These are phyloP conservation scores for Raddia distichophylla DNA, from an alignment of 176 grass and related monocot genomes.

Conservation along the genomic window DNA sequence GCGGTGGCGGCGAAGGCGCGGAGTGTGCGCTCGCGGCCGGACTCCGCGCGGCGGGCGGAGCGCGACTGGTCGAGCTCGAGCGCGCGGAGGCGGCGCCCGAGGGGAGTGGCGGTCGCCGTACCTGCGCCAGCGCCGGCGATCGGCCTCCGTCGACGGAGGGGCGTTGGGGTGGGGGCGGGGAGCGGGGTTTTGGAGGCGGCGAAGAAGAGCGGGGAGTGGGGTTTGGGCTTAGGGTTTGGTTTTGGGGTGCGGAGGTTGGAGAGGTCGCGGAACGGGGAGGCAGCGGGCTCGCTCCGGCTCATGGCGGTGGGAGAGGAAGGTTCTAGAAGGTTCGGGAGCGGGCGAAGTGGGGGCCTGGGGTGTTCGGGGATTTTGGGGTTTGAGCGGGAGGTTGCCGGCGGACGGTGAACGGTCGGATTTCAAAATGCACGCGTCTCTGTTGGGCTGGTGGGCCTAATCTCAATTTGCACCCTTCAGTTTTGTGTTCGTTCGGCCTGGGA, in stretches of 20 bases:
- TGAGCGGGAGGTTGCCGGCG: constrained; percentile 20
- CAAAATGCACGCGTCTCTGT: constrained; percentile 23
- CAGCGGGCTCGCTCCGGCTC: constrained; percentile 33
- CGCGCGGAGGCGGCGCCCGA: constrained; percentile 48
- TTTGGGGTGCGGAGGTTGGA: constrained; percentile 62
- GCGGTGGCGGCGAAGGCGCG: constrained; percentile 44
- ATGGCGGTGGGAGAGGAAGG: constrained; percentile 20
- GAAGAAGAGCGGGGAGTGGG: constrained; percentile 43
- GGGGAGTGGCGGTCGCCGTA: not conserved
- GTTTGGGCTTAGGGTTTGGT: constrained; percentile 40
- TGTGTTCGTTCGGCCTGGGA: no score
- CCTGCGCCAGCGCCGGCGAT: constrained; percentile 12
- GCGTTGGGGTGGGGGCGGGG: not conserved
- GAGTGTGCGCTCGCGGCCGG: constrained; percentile 44
- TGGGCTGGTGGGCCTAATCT: not conserved
- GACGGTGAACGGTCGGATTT: constrained; percentile 47
- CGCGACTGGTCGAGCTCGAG: constrained; percentile 60
- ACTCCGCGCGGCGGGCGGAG: constrained; percentile 58
- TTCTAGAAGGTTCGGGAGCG: constrained; percentile 28
- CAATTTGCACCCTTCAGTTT: no score
- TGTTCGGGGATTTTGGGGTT: not conserved
- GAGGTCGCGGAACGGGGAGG: constrained; percentile 50
- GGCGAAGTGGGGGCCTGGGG: not conserved
- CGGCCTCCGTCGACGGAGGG: constrained; percentile 25
- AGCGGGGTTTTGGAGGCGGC: constrained; percentile 45